These are phyloP conservation scores for Reticulascus tulasneorum DNA, from an alignment of 2,329 filamentous ascomycete genomes.

Conservation along the genomic window DNA sequence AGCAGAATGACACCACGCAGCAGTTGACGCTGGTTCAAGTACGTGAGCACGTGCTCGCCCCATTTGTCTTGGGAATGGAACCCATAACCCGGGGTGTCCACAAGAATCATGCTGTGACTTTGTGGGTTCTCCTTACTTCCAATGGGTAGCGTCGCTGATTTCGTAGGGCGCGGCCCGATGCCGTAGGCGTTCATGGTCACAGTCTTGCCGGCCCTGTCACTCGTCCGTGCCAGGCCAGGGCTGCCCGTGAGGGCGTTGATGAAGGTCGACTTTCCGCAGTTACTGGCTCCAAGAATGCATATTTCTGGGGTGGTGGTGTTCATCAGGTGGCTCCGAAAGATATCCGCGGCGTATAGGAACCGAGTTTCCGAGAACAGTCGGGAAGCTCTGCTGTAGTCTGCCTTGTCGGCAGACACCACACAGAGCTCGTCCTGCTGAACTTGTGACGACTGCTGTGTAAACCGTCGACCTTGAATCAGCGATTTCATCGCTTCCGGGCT, in stretches of 20 bases:
- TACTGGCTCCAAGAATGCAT: slow-evolving; percentile 80
- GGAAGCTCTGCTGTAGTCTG: too few relatives aligned
- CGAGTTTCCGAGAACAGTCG: too few relatives aligned
- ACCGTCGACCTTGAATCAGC: too few relatives aligned
- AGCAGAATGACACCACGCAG: slow-evolving; percentile 51
- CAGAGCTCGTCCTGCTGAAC: too few relatives aligned
- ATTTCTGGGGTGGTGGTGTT: slow-evolving; percentile 58
- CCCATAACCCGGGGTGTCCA: slow-evolving; percentile 51
- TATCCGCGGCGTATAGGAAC: slow-evolving; percentile 48
- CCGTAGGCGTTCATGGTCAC: slow-evolving; percentile 53
- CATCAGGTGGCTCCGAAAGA: slow-evolving; percentile 43
- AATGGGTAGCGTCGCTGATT: not conserved
- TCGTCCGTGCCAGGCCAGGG: slow-evolving; percentile 42
- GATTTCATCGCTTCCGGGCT: too few relatives aligned
- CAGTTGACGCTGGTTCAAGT: slow-evolving; percentile 41
- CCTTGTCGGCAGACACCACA: too few relatives aligned
- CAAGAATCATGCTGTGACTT: slow-evolving; percentile 42
- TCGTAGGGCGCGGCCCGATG: slow-evolving; percentile 36
- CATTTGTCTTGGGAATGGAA: slow-evolving; percentile 42
- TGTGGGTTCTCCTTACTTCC: slow-evolving; percentile 33
- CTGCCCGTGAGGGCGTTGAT: slow-evolving; percentile 72
- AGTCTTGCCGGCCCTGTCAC: slow-evolving; percentile 48
- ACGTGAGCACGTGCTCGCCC: slow-evolving; percentile 50
- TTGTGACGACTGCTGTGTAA: too few relatives aligned
- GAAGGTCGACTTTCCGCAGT: slow-evolving; percentile 85